Evolutionary conservation across 805 yeast genomes (phyloP).

Genomic region (Metahyphopichia silvanorum): DNA sequence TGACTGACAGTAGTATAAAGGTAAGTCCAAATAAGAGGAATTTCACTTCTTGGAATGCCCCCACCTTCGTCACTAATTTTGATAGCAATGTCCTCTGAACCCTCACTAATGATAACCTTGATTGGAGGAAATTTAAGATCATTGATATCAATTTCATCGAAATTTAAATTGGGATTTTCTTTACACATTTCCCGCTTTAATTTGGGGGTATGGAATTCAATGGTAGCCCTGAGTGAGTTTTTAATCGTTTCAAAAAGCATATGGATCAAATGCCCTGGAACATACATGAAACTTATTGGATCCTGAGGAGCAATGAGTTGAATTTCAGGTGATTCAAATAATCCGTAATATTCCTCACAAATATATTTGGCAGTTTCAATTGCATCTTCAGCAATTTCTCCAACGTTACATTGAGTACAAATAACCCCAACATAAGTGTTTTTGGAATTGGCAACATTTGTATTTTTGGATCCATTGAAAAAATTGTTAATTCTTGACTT

Average conservation of each 20-base stretch:
- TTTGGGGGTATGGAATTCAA: conserved; percentile 68
- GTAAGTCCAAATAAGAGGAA: conserved; percentile 87
- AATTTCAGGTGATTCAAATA: conserved; percentile 83
- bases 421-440: conserved; percentile 82
- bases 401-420: conserved; percentile 78
- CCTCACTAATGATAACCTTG: conserved; percentile 83
- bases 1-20: conserved; percentile 83
- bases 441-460: conserved; percentile 7
- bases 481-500: conserved; percentile 33
- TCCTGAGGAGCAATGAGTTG: conserved; percentile 73
- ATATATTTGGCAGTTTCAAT: conserved; percentile 87
- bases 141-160: conserved; percentile 44
- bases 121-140: conserved; percentile 79
- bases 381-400: conserved; percentile 82
- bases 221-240: conserved; percentile 85
- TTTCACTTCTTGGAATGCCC: conserved; percentile 81
- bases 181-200: conserved; percentile 34
- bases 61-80: conserved; percentile 94
- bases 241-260: conserved; percentile 87
- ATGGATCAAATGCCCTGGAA: conserved; percentile 89
- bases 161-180: conserved; percentile 38
- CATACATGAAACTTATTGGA: conserved; percentile 77
- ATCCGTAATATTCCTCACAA: conserved; percentile 87
- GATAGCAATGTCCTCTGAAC: conserved; percentile 85
- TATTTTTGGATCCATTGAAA: conserved; percentile 26